These are phyloP conservation scores for Exophiala sp. DNA, from an alignment of 2,329 filamentous ascomycete species.

Conservation along the genomic window DNA sequence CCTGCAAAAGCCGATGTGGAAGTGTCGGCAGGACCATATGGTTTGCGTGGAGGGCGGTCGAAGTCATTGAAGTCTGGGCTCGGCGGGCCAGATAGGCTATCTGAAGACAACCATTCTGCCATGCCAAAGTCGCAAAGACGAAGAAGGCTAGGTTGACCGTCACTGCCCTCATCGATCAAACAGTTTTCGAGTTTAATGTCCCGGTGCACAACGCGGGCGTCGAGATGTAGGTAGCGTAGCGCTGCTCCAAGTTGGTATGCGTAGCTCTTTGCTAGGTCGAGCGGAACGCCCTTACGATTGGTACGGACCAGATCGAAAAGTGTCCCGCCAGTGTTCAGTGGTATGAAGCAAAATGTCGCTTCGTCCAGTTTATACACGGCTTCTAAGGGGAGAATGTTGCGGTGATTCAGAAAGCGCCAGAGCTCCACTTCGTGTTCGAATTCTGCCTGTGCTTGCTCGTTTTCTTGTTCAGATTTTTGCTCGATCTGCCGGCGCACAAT, in stretches of 20 bases:
- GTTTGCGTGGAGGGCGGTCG: constrained; percentile 47
- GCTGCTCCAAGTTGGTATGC: constrained; percentile 62
- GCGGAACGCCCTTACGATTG: constrained; percentile 51
- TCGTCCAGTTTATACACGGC: constrained; percentile 64
- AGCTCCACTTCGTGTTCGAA: constrained; percentile 67
- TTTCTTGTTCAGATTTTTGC: constrained; percentile 57
- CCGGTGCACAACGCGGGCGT: constrained; percentile 63
- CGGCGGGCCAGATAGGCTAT: constrained; percentile 47
- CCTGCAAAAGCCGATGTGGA: constrained; percentile 53
- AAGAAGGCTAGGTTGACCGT: constrained; percentile 52
- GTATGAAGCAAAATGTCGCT: constrained; percentile 67
- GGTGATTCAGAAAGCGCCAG: constrained; percentile 63
- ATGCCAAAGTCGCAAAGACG: constrained; percentile 68
- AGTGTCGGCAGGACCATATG: constrained; percentile 54
- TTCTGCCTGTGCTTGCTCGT: constrained; percentile 63
- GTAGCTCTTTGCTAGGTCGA: constrained; percentile 56
- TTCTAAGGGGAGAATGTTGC: constrained; percentile 59
- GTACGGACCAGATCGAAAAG: constrained; percentile 60
- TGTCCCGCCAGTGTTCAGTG: constrained; percentile 61
- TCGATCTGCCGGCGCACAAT: constrained; percentile 61
- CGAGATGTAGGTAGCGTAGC: constrained; percentile 64
- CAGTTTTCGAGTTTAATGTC: constrained; percentile 70
- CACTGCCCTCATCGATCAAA: constrained; percentile 54
- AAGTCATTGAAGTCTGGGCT: constrained; percentile 47
- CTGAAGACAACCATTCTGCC: constrained; percentile 62